Conservation (phyloP, 2,329 filamentous ascomycete species). For the Botrytis tulipae region DNA sequence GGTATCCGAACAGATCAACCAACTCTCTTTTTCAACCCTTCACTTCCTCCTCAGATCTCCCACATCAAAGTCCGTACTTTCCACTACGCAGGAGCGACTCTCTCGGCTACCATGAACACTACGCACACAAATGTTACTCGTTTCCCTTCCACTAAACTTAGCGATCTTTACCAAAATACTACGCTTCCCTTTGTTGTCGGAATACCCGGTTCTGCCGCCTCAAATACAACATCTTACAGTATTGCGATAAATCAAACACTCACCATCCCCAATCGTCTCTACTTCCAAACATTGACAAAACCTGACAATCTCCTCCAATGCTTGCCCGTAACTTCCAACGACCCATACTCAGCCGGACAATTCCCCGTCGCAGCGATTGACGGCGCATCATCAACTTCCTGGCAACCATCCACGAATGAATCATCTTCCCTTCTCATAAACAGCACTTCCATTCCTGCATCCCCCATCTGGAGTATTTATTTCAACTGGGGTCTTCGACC, state of each 20-base stretch:
- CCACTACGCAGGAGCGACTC: constrained; percentile 64
- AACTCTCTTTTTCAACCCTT: constrained; percentile 61
- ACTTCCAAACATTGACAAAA: constrained; percentile 53
- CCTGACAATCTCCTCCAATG: constrained; percentile 65
- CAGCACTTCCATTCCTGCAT: constrained; percentile 41
- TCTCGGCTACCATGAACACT: constrained; percentile 59
- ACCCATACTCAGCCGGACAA: constrained; percentile 58
- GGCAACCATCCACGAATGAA: constrained; percentile 58
- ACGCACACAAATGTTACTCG: constrained; percentile 64
- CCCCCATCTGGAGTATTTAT: constrained; percentile 48
- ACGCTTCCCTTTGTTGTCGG: constrained; percentile 60
- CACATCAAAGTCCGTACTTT: constrained; percentile 60
- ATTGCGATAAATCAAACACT: constrained; percentile 52
- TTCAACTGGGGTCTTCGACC: constrained; percentile 62
- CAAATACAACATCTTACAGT: constrained; percentile 45
- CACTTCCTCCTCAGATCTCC: constrained; percentile 58
- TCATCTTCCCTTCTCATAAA: constrained; percentile 57
- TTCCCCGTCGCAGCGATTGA: constrained; percentile 67
- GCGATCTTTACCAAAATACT: constrained; percentile 55
- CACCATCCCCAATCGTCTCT: constrained; percentile 56
- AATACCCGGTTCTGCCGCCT: constrained; percentile 40
- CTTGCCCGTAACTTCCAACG: constrained; percentile 49
- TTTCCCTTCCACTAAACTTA: constrained; percentile 47
- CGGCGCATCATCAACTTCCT: constrained; percentile 63
- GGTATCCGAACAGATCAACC: constrained; percentile 61